These are phyloP conservation scores for Termitomyces sp. DNA, from an alignment of 768 basidiomycete species.

Conservation along the genomic window DNA sequence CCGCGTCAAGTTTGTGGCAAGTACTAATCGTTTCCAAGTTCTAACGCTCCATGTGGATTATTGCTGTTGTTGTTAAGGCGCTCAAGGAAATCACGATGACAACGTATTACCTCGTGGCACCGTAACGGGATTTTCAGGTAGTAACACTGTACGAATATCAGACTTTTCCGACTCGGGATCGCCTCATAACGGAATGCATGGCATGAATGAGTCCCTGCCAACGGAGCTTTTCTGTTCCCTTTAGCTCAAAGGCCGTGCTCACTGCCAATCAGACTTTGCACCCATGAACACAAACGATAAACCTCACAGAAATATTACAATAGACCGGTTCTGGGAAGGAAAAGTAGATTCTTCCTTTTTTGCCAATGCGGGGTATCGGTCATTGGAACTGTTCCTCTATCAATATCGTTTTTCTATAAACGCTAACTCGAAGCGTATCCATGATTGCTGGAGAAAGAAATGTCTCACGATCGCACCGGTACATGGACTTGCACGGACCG, in stretches of 20 bases:
- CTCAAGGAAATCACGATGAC: not conserved
- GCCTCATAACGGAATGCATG: not conserved
- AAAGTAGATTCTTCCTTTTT: not conserved
- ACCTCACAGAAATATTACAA: not conserved
- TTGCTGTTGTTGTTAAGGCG: not conserved
- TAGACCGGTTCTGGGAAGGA: not conserved
- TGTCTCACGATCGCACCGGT: not conserved
- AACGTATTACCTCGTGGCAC: not conserved
- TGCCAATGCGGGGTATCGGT: not conserved
- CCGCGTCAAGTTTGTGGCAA: not conserved
- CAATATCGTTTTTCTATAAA: not conserved
- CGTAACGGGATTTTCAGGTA: no score
- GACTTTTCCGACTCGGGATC: not conserved
- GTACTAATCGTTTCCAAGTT: not conserved
- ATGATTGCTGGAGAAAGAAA: not conserved
- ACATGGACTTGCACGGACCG: not conserved
- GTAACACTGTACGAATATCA: no score
- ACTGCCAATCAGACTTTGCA: not conserved
- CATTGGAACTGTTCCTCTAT: no score
- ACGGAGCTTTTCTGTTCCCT: not conserved
- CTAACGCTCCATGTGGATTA: not conserved
- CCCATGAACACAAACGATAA: not conserved
- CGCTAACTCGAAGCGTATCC: no score
- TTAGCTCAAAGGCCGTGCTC: not conserved
- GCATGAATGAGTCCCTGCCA: not conserved